Evolutionary conservation across 2,329 filamentous ascomycete genomes (phyloP), one percentile per base, ranked within the genome.

Genomic region (Fusarium armeniacum): DNA sequence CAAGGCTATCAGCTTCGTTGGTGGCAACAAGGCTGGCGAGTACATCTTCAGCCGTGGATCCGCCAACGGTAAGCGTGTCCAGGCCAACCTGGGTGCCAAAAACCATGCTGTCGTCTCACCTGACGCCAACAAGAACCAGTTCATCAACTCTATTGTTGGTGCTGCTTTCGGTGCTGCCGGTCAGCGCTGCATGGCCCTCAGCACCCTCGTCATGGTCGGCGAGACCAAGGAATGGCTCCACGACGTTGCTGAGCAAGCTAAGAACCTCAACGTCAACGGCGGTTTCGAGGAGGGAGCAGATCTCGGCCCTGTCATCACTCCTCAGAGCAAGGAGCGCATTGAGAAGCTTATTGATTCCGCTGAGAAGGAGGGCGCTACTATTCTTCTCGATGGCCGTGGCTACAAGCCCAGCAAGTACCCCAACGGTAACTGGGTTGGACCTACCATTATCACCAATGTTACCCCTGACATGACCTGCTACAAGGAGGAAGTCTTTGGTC

Each of bases 51-150:
- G 84, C 58, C 89, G 92, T 59, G 93, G 89, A 33, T 93, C 91
- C 2, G 92, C 92, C 76, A 93, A 95, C 76, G 93, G 93, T 76
- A 96, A 96, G 87, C 91, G 93, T 75, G 92, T 94, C 33, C 93
- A 96, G 83, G 93, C 93, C 78, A 96, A 96, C 82, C 83, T 96
- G 66, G 93, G 93, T 41, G 93, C 93, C 72, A 96, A 96, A 87
- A 96, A 96, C 85, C 93, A 96, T 79, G 92, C 92, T 30, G 91
- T 91, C 55, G 90, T 96, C 32, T 87, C 95, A 65, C 93, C 93
- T 20, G 93, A 96, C 83, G 92, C 90, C 84, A 94, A 96, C 85
- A 95, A 94, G 87, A 94, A 96, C 84, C 91, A 94, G 75, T 93
- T 93, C 71, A 83, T 96, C 75, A 96, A 95, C 82, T 91, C 91